Evolutionary conservation across 1,284 basidiomycete genomes (phyloP).

Genomic region (Pulveroboletus sp.): DNA sequence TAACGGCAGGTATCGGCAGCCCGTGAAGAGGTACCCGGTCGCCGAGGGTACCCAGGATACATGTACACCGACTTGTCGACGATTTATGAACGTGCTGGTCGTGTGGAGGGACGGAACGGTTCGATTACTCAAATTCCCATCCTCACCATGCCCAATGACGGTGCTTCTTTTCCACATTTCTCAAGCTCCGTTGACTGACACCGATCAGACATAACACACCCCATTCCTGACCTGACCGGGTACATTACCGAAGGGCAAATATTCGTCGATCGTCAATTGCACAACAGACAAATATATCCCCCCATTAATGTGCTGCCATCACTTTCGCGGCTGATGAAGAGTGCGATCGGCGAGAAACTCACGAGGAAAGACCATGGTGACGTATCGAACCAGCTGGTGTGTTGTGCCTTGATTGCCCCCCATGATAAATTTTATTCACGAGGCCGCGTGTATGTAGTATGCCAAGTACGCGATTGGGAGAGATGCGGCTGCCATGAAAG

Average conservation of each 20-base stretch:
- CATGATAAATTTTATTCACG: constrained; percentile 19
- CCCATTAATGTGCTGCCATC: constrained; percentile 99
- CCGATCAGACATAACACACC: constrained; percentile 93
- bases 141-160: constrained; percentile 99
- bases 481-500: constrained; percentile 99
- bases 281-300: constrained; percentile 97
- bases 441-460: constrained; percentile 60
- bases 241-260: constrained; percentile 99
- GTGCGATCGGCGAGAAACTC: constrained; percentile 95
- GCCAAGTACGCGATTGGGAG: constrained; percentile 97
- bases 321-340: constrained; percentile 99
- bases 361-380: constrained; percentile 99
- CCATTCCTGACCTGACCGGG: constrained; percentile 98
- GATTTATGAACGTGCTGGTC: constrained; percentile 99
- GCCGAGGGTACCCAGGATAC: constrained; percentile 99
- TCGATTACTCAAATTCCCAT: constrained; percentile 99
- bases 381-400: constrained; percentile 94
- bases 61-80: constrained; percentile 99
- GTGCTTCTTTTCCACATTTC: constrained; percentile 45
- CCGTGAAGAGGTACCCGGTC: constrained; percentile 98
- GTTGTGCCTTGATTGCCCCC: constrained; percentile 38
- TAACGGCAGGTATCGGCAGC: constrained; percentile 85
- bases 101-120: constrained; percentile 96
- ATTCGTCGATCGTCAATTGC: constrained; percentile 93
- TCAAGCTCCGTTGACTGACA: constrained; percentile 27